Evolutionary conservation across 2,329 filamentous ascomycete species (phyloP).

Genomic region (Aspergillus flavus): DNA sequence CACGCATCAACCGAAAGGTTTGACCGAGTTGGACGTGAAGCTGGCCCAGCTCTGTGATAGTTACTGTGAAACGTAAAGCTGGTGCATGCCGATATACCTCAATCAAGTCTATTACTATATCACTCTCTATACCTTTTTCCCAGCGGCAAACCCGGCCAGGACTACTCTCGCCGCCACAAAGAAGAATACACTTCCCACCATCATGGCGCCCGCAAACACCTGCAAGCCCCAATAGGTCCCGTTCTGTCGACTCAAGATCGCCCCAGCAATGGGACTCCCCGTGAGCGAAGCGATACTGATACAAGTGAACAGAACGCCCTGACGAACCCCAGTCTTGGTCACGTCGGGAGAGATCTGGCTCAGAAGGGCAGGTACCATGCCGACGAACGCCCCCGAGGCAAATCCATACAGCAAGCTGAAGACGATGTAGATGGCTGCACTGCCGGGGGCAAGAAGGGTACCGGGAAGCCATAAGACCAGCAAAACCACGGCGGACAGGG

Average conservation of each 20-base stretch:
- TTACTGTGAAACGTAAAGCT: not conserved
- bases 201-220: constrained; percentile 63
- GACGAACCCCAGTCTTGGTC: constrained; percentile 66
- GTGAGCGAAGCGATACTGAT: constrained; percentile 65
- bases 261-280: constrained; percentile 69
- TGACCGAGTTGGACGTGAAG: not conserved
- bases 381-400: constrained; percentile 65
- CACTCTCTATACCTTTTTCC: not conserved
- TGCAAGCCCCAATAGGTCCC: constrained; percentile 63
- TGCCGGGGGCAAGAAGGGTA: constrained; percentile 38
- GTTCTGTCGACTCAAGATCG: constrained; percentile 50
- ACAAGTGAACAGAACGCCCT: constrained; percentile 64
- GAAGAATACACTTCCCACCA: constrained; percentile 46
- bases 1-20: not conserved
- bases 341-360: constrained; percentile 68
- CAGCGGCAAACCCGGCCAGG: not conserved
- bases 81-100: not conserved
- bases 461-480: constrained; percentile 55
- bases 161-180: constrained; percentile 28
- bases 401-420: constrained; percentile 70
- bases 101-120: not conserved
- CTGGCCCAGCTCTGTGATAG: not conserved
- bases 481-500: constrained; percentile 48
- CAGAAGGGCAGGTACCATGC: constrained; percentile 64
- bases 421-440: constrained; percentile 60